Base-by-base conservation (phyloP, 108 stramenopile species). In the Chaetoceros tenuissimus region DNA sequence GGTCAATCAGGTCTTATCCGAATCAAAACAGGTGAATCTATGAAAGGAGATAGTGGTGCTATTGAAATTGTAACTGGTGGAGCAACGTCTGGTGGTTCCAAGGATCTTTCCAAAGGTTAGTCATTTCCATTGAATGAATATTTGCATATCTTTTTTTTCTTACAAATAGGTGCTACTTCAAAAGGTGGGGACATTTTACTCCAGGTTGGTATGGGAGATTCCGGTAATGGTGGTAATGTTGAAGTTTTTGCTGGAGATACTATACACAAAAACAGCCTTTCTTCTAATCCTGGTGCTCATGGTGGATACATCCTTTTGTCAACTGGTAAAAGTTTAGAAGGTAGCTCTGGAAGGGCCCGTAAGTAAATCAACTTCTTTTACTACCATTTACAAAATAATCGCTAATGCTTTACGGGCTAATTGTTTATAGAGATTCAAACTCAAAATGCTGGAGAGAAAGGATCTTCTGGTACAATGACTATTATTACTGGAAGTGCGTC, bases 401-500 rank as follows among this genome's bases (percentile, higher is more conserved):
- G n/a, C n/a, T n/a, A n/a, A n/a, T n/a, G n/a, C n/a, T n/a, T n/a
- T n/a, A n/a, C n/a, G n/a, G n/a, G n/a, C n/a, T n/a, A n/a, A n/a
- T n/a, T n/a, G n/a, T n/a, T n/a, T 13, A 5, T 13, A 40, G 34
- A 10, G 5, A 40, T 40, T 10, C 34, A 40, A 40, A 40, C 34
- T 40, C 34, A 5, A 10, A 13, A 40, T 40, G 34, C 34, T 40
- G 34, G 34, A 13, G 34, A 10, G 8, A 5, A 13, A 20, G 62
- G 62, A 10, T 17, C 1, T 21, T 44, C 31, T 45, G 62, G 62
- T 3, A 34, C 43, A 17, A 17, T 63, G 1, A 21, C n/a, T 3
- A 16, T 63, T 25, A 34, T 45, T 57, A 57, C 62, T 10, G 62
- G 62, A 63, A 56, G 27, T 46, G 55, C 62, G 23, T 45, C 62